phyloP scores from a whole-genome alignment of 179 eudicot species.

The Vitellaria paradoxa region DNA sequence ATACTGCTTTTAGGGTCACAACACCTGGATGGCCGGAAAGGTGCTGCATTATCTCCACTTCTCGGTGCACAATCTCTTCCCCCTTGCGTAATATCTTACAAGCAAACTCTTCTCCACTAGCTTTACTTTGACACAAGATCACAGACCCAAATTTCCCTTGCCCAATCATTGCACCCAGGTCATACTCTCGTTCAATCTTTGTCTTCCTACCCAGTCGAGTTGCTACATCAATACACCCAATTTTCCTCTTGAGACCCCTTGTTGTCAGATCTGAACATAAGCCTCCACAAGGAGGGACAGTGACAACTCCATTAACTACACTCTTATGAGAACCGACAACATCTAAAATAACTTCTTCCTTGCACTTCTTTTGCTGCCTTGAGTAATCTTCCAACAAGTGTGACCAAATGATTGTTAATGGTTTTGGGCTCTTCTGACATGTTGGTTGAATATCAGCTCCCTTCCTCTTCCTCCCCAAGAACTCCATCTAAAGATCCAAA shows the following conservation, averaged over 20 bases:
- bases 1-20: slow-evolving; percentile 58
- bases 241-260: slow-evolving; percentile 56
- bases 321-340: slow-evolving; percentile 22
- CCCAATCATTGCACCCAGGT: slow-evolving; percentile 46
- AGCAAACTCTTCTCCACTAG: slow-evolving; percentile 53
- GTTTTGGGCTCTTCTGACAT: slow-evolving; percentile 6
- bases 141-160: slow-evolving; percentile 64
- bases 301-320: slow-evolving; percentile 42
- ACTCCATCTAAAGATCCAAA: slow-evolving; percentile 36
- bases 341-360: slow-evolving; percentile 35
- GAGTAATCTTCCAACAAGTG: slow-evolving; percentile 47
- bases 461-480: slow-evolving; percentile 64
- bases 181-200: slow-evolving; percentile 55
- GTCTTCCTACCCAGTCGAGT: slow-evolving; percentile 60
- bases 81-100: slow-evolving; percentile 53
- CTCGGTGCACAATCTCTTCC: slow-evolving; percentile 55
- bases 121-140: slow-evolving; percentile 45
- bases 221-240: slow-evolving; percentile 60
- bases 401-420: slow-evolving; percentile 28
- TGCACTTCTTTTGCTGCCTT: slow-evolving; percentile 45
- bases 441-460: slow-evolving; percentile 38
- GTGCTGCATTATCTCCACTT: slow-evolving; percentile 70
- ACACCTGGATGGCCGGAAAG: slow-evolving; percentile 63
- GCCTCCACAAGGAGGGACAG: slow-evolving; percentile 52
- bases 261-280: slow-evolving; percentile 33